phyloP scores from a whole-genome alignment of 495 filamentous ascomycete species.

The Xanthoparmelia taractica region DNA sequence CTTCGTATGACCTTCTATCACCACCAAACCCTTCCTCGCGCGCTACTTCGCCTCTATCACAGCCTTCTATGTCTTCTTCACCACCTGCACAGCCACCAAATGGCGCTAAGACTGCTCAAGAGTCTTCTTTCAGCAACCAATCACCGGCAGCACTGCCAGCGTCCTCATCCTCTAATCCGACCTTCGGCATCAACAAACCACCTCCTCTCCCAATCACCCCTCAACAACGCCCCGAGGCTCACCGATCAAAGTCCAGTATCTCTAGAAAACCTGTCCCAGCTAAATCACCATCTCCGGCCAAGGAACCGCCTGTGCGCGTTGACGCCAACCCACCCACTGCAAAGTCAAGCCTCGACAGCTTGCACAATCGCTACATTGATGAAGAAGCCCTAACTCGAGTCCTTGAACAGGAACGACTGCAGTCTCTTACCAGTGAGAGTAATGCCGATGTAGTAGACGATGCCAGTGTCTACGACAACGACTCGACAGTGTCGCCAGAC shows the following conservation, averaged over 20 bases:
- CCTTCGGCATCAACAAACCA: constrained; percentile 26
- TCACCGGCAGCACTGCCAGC: neutral
- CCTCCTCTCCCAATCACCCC: constrained; percentile 33
- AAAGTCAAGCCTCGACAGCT: constrained; percentile 54
- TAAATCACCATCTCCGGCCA: constrained; percentile 23
- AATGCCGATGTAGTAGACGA: constrained; percentile 27
- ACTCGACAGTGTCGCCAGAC: constrained; percentile 44
- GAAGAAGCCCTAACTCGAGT: constrained; percentile 53
- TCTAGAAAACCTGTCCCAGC: constrained; percentile 59
- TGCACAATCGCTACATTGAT: constrained; percentile 57
- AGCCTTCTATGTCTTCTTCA: constrained; percentile 16
- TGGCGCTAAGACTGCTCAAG: neutral
- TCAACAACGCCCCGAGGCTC: constrained; percentile 30
- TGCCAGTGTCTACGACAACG: constrained; percentile 45
- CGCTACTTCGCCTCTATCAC: constrained; percentile 21
- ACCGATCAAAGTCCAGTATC: constrained; percentile 36
- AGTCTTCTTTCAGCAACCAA: neutral
- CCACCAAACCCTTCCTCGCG: constrained; percentile 17
- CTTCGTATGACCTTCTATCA: constrained; percentile 19
- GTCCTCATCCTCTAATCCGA: neutral
- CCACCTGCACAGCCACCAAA: constrained; percentile 9
- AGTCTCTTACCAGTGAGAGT: constrained; percentile 29
- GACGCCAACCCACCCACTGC: constrained; percentile 21
- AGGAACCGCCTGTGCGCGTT: neutral
- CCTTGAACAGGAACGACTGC: constrained; percentile 31